Evolutionary conservation across 169 alveolate genomes (phyloP).

Genomic region (Hepatocystis sp.): DNA sequence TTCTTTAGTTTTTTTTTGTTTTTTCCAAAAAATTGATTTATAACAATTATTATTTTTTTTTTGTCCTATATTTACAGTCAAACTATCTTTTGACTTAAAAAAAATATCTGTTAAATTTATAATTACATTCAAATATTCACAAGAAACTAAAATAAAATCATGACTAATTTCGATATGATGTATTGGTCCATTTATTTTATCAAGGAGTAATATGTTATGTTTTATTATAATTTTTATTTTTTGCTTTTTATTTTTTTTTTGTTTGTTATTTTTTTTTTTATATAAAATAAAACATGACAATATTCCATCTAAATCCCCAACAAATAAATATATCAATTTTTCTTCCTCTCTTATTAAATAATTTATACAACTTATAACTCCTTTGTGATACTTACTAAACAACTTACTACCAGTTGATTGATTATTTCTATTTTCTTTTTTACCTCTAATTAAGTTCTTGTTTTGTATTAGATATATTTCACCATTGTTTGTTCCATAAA

Average conservation of each 20-base stretch:
- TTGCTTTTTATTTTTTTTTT: conserved; percentile 2
- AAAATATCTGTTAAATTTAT: conserved; percentile 22
- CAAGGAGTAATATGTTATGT: conserved; percentile 11
- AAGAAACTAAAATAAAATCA: conserved; percentile 38
- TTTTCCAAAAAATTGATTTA: conserved; percentile 39
- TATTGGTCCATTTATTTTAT: conserved; percentile 51
- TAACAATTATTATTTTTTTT: conserved; percentile 32
- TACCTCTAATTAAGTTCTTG: conserved; percentile 8
- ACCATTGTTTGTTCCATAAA: conserved; percentile 59
- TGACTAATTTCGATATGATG: conserved; percentile 35
- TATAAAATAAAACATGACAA: conserved; percentile 34
- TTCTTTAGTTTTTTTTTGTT: too few relatives aligned
- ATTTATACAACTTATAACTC: conserved; percentile 41
- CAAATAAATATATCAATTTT: conserved; percentile 12
- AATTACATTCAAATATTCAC: conserved; percentile 40
- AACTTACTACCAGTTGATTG: conserved; percentile 5
- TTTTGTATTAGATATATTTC: conserved; percentile 4
- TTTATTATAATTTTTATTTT: too few relatives aligned
- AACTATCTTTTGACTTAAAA: conserved; percentile 4
- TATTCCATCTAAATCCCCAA: conserved; percentile 62
- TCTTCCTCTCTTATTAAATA: conserved; percentile 11
- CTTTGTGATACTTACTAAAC: conserved; percentile 12
- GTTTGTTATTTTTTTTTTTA: conserved; percentile 16
- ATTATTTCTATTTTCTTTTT: neutral
- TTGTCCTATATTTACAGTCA: conserved; percentile 35